Percentiles rank a stretch among this genome's conserved stretches.
Conservation (phyloP, 305 asterid genomes). For the Caryopteris hybrid region DNA sequence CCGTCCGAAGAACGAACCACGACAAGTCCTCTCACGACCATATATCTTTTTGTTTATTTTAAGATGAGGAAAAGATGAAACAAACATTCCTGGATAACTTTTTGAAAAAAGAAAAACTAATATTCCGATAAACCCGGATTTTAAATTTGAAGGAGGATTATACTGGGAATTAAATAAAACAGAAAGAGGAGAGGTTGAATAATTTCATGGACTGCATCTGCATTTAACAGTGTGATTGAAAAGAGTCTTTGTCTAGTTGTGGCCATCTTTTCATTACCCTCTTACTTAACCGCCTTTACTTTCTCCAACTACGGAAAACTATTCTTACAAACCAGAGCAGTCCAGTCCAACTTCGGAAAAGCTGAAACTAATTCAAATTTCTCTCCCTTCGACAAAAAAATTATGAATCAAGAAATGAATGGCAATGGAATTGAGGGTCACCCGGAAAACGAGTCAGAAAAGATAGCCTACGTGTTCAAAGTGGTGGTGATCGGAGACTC, state of each 20-base stretch:
- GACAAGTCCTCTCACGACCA: no score
- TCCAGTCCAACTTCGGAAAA: not conserved
- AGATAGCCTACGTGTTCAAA: conserved; percentile 60
- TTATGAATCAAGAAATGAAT: conserved; percentile 47
- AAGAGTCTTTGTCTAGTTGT: conserved; percentile 5
- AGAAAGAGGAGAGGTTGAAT: not conserved
- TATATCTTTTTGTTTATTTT: no score
- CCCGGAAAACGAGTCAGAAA: conserved; percentile 16
- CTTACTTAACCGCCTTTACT: conserved; percentile 16
- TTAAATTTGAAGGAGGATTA: no score
- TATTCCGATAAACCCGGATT: no score
- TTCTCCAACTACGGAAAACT: no score
- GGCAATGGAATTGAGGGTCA: conserved; percentile 23
- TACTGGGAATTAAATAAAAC: no score
- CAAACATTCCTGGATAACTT: no score
- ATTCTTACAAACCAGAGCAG: no score
- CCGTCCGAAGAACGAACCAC: no score
- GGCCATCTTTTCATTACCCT: not conserved
- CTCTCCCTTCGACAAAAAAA: no score
- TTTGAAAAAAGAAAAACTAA: no score
- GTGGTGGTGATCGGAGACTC: conserved; percentile 79
- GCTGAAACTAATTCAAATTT: not conserved
- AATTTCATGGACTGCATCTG: not conserved
- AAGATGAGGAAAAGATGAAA: no score
- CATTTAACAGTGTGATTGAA: not conserved